Percentiles rank a stretch among this genome's conserved stretches.
These are phyloP conservation scores for Cyclotella kingstonii DNA, from an alignment of 108 stramenopile genomes.

Conservation along the genomic window DNA sequence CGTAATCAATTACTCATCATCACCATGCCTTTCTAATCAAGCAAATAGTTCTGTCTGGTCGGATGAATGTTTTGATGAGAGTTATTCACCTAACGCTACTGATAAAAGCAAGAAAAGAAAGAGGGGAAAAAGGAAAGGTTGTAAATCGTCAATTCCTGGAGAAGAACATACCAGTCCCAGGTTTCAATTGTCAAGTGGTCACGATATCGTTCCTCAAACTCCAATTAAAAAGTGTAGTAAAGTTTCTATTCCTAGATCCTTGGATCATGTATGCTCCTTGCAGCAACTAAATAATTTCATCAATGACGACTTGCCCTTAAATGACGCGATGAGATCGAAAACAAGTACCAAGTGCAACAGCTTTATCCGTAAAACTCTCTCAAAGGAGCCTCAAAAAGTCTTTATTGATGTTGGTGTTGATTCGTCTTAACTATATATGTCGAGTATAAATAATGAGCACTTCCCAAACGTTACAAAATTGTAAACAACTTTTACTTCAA, in stretches of 20 bases:
- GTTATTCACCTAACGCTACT: not conserved
- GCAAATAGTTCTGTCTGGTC: constrained; percentile 2
- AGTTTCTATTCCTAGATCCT: not conserved
- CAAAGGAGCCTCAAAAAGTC: constrained; percentile 17
- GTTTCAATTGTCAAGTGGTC: too few species aligned
- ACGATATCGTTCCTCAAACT: not conserved
- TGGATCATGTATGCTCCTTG: constrained; percentile 1
- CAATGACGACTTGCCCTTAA: not conserved
- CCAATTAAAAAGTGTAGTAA: not conserved
- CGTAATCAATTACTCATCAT: not conserved
- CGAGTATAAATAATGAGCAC: too few species aligned
- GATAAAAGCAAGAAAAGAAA: not conserved
- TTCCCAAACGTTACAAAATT: too few species aligned
- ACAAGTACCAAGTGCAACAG: not conserved
- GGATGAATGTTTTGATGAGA: not conserved
- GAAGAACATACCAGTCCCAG: not conserved
- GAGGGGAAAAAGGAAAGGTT: not conserved
- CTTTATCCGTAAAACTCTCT: not conserved
- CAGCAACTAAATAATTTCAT: not conserved
- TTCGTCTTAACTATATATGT: too few species aligned
- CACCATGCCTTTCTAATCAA: constrained; percentile 4
- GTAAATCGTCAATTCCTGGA: not conserved
- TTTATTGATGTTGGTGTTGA: constrained; percentile 12
- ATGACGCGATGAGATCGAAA: not conserved
- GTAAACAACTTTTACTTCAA: too few species aligned